phyloP scores from a whole-genome alignment of 1,284 basidiomycete genomes.

The Puccinia hordei region DNA sequence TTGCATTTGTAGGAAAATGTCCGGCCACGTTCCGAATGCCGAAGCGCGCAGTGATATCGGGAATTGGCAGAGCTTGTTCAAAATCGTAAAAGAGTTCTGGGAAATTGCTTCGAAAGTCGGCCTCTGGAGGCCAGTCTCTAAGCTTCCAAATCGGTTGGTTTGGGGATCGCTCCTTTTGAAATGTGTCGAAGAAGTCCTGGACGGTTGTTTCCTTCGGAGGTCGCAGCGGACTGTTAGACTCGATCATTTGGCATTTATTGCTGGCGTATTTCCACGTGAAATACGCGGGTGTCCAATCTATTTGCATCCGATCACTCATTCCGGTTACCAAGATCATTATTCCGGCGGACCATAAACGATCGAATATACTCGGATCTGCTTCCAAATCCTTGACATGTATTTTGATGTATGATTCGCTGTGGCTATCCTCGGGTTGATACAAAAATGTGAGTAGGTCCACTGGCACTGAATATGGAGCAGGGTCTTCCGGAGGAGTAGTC shows the following conservation, averaged over 20 bases:
- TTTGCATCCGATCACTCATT: conserved; percentile 39
- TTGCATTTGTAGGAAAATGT: conserved; percentile 55
- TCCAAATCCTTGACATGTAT: conserved; percentile 26
- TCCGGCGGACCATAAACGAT: conserved; percentile 51
- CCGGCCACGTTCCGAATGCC: conserved; percentile 55
- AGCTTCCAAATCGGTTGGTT: conserved; percentile 52
- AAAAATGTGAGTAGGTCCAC: not conserved
- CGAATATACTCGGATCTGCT: conserved; percentile 29
- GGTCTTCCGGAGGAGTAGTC: not conserved
- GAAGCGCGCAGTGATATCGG: conserved; percentile 55
- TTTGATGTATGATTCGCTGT: conserved; percentile 34
- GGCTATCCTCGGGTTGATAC: not conserved
- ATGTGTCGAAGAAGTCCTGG: conserved; percentile 9
- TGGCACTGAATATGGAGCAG: conserved; percentile 2
- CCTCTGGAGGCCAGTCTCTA: conserved; percentile 56
- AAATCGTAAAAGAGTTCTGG: conserved; percentile 57
- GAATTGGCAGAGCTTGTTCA: conserved; percentile 54
- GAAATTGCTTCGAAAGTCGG: conserved; percentile 55
- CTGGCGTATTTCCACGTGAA: conserved; percentile 52
- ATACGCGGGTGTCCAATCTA: conserved; percentile 53
- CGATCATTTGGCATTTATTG: conserved; percentile 53
- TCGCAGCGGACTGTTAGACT: conserved; percentile 53
- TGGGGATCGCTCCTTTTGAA: conserved; percentile 52
- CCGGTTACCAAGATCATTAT: conserved; percentile 55
- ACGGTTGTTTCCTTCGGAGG: conserved; percentile 32